Evolutionary conservation across 2,329 filamentous ascomycete species (phyloP), one percentile per base, ranked within the genome.

Genomic region (Diaporthe capsici): DNA sequence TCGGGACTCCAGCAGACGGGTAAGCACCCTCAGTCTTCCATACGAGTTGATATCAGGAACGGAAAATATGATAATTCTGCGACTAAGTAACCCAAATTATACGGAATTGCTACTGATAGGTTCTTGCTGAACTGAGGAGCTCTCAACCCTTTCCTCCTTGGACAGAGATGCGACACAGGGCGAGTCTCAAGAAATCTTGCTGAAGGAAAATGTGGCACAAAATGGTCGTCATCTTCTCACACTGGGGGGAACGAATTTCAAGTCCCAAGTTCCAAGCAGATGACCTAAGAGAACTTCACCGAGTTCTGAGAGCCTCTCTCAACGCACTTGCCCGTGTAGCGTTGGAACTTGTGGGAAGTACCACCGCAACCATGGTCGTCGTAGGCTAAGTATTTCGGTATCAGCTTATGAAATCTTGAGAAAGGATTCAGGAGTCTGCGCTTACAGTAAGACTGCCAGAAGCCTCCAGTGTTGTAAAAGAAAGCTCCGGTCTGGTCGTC

Each of bases 401-500:
- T 61, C 15, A 42, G 37, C 6, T 61, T 4, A 42, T 17, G 3
- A 3, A 17, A 8, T 39, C 25, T 6, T 61, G 15, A 17, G n/a
- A 42, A 20, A 61, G 1, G 9, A 9, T 8, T 25, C 37, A 7
- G 12, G n/a, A 44, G 20, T 8, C 28, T 2, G 13, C 15, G 13
- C 37, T 61, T 44, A 61, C 58, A 61, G n/a, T 44, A 61, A 61
- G 58, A 61, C 12, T 61, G 58, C 58, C 58, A 61, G n/a, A 61
- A 61, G 37, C 58, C 58, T 44, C 58, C 37, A 25, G 37, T 61
- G 37, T 61, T 61, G 37, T 61, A 61, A 8, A 61, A 42, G 37
- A 61, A 61, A 44, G 58, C 37, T 10, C 58, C 58, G 58, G 58
- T 44, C 15, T 61, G 37, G n/a, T 61, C 58, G n/a, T 61, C 37